Conservation (phyloP, 2,329 filamentous ascomycete genomes). For the Aureobasidium musti region DNA sequence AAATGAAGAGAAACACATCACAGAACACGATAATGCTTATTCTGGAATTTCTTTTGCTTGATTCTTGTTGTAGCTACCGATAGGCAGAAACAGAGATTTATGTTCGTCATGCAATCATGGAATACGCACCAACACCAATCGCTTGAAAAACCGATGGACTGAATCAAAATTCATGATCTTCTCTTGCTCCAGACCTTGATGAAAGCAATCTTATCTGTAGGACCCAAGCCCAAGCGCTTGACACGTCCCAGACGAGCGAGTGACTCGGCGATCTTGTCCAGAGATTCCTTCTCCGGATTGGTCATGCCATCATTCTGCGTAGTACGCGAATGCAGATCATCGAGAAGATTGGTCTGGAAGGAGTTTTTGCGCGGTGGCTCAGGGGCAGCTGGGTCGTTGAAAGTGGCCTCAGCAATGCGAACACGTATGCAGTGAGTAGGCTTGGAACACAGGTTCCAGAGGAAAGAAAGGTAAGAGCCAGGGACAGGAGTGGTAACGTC, state of each 20-base stretch:
- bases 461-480: constrained; percentile 67
- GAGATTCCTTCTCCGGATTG: constrained; percentile 64
- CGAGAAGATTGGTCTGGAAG: constrained; percentile 51
- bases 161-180: constrained; percentile 11
- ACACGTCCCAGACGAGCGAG: constrained; percentile 84
- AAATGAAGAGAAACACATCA: neutral
- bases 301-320: constrained; percentile 40
- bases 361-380: constrained; percentile 36
- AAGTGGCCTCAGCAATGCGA: constrained; percentile 76
- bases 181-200: constrained; percentile 64
- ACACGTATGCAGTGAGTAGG: constrained; percentile 90
- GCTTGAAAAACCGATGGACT: constrained; percentile 3
- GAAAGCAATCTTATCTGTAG: constrained; percentile 81
- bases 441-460: constrained; percentile 83
- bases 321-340: constrained; percentile 44
- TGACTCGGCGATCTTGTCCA: constrained; percentile 81
- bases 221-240: constrained; percentile 81
- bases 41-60: neutral
- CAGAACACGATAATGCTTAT: neutral
- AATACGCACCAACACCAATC: neutral
- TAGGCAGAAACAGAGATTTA: neutral
- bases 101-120: neutral
- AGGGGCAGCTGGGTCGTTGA: constrained; percentile 41
- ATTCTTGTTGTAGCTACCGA: neutral
- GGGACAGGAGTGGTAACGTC: constrained; percentile 92